Evolutionary conservation across 1,139 yeast species (phyloP), one percentile per base, ranked within the genome.

Genomic region (Pichia norvegensis): DNA sequence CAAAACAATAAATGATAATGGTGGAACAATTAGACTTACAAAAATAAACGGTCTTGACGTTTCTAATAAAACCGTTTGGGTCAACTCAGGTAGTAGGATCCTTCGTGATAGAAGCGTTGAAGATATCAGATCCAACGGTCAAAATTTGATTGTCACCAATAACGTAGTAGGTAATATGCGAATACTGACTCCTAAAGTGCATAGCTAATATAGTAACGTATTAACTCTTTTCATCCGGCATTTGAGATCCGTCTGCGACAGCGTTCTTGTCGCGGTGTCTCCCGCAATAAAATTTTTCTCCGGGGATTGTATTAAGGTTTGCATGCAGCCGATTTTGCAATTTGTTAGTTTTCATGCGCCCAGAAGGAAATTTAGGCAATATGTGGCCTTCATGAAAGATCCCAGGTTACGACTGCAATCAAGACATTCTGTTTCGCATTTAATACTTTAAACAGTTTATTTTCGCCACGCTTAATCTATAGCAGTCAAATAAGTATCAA

Each of bases 21-120:
- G 37, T 20, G 37, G 37, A 2, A 16, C 20, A 3, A 14, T 42
- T 9, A 21, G 47, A 13, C 9, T 45, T n/a, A 29, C 45, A 8
- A 45, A 43, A 17, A 46, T 56, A 51, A 46, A 50, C 14, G 37
- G 42, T 29, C 29, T 47, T 16, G 33, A 46, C 20, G 37, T 23
- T 6, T 41, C n/a, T 17, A 16, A 27, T 19, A 13, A 17, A n/a
- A n/a, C 4, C 17, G n/a, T 37, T 3, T 22, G 29, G 21, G 16
- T 37, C 1, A 23, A 37, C n/a, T 2, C 31, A 22, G 22, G 22
- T 4, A 37, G 40, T 14, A 27, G 29, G 7, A 23, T 37, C 4
- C n/a, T 37, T 2, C 29, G 14, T 4, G 31, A 37, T 4, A 6
- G 10, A 2, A 20, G 21, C 17, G 5, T 27, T 3, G 40, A 35